Conservation (phyloP, 805 yeast genomes). For the Zygotorulaspora sp. region DNA sequence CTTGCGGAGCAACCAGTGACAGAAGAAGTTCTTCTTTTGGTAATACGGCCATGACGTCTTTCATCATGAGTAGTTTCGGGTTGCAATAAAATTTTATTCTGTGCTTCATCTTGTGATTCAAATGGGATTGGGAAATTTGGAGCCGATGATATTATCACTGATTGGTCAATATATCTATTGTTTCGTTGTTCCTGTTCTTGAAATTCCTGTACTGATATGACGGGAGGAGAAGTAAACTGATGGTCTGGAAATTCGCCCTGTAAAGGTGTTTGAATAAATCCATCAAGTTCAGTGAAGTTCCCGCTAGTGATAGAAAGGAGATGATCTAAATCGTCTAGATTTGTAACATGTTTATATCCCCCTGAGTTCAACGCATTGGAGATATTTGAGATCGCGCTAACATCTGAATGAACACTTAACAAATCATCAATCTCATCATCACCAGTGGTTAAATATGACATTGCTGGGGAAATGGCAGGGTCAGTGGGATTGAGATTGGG, state of each 20-base stretch:
- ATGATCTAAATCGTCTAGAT: conserved; percentile 24
- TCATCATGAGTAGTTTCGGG: conserved; percentile 15
- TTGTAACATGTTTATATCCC: conserved; percentile 26
- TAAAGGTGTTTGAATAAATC: conserved; percentile 5
- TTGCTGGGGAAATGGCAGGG: conserved; percentile 28
- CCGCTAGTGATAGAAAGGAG: conserved; percentile 10
- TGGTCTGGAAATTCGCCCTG: conserved; percentile 4
- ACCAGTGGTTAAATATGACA: conserved; percentile 23
- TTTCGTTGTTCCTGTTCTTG: conserved; percentile 12
- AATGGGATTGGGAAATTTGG: background rate
- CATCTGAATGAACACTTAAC: conserved; percentile 28
- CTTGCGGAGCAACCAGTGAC: conserved; percentile 18
- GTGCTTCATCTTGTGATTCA: conserved; percentile 1
- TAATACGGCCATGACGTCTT: conserved; percentile 30
- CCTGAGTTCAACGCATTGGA: conserved; percentile 25
- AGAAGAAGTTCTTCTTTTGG: conserved; percentile 21
- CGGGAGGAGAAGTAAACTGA: conserved; percentile 18
- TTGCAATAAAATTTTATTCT: conserved; percentile 6
- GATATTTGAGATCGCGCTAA: conserved; percentile 20
- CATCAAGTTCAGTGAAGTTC: conserved; percentile 9
- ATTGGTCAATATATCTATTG: background rate
- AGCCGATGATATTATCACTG: background rate
- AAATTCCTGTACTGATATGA: conserved; percentile 27
- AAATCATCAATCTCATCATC: conserved; percentile 31
- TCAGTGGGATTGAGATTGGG: conserved; percentile 23